These are phyloP conservation scores for Candida anutae DNA, from an alignment of 1,139 yeast genomes.

Conservation along the genomic window DNA sequence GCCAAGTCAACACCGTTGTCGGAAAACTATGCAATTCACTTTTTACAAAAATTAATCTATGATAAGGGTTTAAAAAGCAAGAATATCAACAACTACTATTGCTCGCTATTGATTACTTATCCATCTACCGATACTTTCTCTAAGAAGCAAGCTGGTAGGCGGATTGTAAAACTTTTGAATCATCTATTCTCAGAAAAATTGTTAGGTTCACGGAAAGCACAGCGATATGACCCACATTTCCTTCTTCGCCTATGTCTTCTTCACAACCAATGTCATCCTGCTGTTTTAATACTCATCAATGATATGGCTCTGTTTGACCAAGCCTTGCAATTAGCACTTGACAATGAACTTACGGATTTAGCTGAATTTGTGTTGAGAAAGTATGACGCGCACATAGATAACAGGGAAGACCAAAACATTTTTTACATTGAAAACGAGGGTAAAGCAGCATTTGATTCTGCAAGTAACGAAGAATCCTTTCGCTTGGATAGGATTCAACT, in stretches of 20 bases:
- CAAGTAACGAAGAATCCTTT: conserved; percentile 9
- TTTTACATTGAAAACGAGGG: conserved; percentile 1
- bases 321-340: conserved; percentile 70
- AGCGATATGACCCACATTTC: conserved; percentile 58
- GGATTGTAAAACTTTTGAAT: conserved; percentile 23
- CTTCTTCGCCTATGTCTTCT: conserved; percentile 67
- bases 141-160: conserved; percentile 23
- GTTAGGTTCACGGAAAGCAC: conserved; percentile 6
- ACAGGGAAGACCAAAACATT: conserved; percentile 6
- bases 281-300: conserved; percentile 62
- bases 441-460: not conserved
- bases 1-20: conserved; percentile 18
- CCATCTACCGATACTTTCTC: conserved; percentile 17
- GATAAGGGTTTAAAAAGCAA: conserved; percentile 42
- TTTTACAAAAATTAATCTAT: conserved; percentile 52
- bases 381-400: conserved; percentile 20
- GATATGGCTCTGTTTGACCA: conserved; percentile 65
- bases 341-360: conserved; percentile 50
- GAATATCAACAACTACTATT: conserved; percentile 60
- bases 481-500: conserved; percentile 19
- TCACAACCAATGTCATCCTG: conserved; percentile 51
- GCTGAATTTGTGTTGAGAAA: conserved; percentile 36
- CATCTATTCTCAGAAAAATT: conserved; percentile 14
- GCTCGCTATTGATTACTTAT: conserved; percentile 64
- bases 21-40: conserved; percentile 60